These are phyloP conservation scores for Metschnikowia anglica DNA, from an alignment of 805 yeast genomes.

Conservation along the genomic window DNA sequence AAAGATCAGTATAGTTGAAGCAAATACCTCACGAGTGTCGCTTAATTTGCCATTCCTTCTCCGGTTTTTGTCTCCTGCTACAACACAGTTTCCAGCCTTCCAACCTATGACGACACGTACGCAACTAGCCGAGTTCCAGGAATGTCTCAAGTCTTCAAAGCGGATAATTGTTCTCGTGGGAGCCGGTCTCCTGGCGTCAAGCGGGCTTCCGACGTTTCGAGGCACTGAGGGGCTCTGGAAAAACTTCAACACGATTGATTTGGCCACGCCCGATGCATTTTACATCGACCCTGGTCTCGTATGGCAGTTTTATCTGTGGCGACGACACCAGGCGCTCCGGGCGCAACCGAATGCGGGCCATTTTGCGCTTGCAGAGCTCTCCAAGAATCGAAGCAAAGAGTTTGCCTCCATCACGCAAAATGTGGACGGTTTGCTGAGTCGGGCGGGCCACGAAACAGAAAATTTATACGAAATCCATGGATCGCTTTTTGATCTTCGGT, in stretches of 20 bases:
- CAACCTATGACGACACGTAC: no score
- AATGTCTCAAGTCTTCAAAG: constrained; percentile 43
- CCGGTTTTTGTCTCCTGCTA: background rate
- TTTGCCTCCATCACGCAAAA: constrained; percentile 78
- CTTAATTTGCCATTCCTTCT: no score
- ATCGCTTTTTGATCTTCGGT: constrained; percentile 64
- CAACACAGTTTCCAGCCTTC: no score
- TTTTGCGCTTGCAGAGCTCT: constrained; percentile 61
- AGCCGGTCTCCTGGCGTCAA: constrained; percentile 76
- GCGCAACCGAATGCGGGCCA: constrained; percentile 79
- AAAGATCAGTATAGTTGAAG: background rate
- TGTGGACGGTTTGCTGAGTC: constrained; percentile 69
- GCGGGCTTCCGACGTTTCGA: constrained; percentile 74
- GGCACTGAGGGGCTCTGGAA: constrained; percentile 78
- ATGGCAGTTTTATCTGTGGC: constrained; percentile 82
- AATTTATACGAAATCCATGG: constrained; percentile 78
- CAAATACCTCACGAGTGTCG: no score
- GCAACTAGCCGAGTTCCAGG: constrained; percentile 45
- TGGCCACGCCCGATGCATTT: constrained; percentile 92
- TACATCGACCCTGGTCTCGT: constrained; percentile 79
- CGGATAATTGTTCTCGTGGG: constrained; percentile 69
- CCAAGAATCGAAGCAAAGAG: constrained; percentile 31
- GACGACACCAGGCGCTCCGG: constrained; percentile 61
- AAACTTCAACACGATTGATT: constrained; percentile 71
- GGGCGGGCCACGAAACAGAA: constrained; percentile 59